phyloP scores from a whole-genome alignment of 495 filamentous ascomycete genomes.

The Cudoniella acicularis region DNA sequence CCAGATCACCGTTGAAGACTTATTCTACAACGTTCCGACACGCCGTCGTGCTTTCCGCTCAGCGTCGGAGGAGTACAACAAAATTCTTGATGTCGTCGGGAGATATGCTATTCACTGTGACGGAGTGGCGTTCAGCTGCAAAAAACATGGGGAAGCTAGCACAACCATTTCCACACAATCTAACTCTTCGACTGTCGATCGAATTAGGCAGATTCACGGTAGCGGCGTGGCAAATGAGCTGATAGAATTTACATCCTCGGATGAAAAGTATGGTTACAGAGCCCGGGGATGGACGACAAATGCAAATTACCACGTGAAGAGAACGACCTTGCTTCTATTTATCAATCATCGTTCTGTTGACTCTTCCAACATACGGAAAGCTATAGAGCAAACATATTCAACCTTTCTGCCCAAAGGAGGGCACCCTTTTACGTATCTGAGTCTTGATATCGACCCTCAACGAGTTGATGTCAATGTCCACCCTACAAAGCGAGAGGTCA shows the following conservation, averaged over 20 bases:
- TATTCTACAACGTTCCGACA: conserved; percentile 95
- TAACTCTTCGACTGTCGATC: conserved; percentile 67
- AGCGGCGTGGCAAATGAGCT: conserved; percentile 85
- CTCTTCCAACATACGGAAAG: conserved; percentile 82
- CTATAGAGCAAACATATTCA: conserved; percentile 87
- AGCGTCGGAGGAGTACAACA: conserved; percentile 91
- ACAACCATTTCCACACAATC: conserved; percentile 74
- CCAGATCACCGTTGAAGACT: conserved; percentile 94
- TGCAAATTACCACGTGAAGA: conserved; percentile 94
- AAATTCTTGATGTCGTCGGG: conserved; percentile 93
- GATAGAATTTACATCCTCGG: conserved; percentile 67
- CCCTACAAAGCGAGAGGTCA: conserved; percentile 96
- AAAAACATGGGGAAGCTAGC: conserved; percentile 87
- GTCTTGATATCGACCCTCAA: conserved; percentile 87
- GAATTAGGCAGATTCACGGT: conserved; percentile 88
- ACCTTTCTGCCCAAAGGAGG: conserved; percentile 90
- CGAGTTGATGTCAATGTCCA: conserved; percentile 98
- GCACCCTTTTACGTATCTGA: conserved; percentile 92
- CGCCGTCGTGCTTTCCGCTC: conserved; percentile 88
- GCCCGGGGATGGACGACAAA: conserved; percentile 82
- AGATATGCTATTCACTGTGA: conserved; percentile 93
- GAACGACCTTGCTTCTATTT: conserved; percentile 84
- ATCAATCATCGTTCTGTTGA: conserved; percentile 99
- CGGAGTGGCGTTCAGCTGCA: conserved; percentile 90
- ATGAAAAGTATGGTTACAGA: conserved; percentile 78